Percentiles rank a stretch among this genome's conserved stretches.
Evolutionary conservation across 73 alveolate species (phyloP).

Genomic region (Uronychia setigera): DNA sequence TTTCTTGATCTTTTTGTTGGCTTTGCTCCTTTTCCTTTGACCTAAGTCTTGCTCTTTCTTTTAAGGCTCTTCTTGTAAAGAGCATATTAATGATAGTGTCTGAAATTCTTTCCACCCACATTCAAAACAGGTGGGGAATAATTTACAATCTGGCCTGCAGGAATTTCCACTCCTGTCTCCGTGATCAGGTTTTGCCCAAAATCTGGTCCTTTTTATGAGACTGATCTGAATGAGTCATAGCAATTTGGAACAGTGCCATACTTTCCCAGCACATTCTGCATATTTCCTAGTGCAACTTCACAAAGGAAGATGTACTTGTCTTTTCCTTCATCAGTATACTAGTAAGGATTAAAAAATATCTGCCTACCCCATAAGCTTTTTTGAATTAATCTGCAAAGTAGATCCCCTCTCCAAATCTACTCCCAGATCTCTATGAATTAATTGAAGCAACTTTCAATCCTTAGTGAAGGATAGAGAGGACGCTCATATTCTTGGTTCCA

Average conservation of each 20-base stretch:
- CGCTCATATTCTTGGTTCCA: constrained; percentile 40
- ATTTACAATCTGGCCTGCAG: constrained; percentile 3
- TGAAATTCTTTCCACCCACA: not conserved
- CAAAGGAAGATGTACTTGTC: constrained; percentile 32
- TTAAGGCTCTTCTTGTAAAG: not conserved
- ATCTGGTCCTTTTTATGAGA: constrained; percentile 35
- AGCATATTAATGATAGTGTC: no score
- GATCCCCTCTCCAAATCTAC: constrained; percentile 43
- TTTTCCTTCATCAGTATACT: not conserved
- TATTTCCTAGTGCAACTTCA: constrained; percentile 60
- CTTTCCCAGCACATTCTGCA: constrained; percentile 3
- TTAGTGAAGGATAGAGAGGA: constrained; percentile 28
- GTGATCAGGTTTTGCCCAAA: not conserved
- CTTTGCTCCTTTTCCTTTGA: not conserved
- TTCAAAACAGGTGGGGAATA: constrained; percentile 17
- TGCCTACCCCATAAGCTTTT: constrained; percentile 18
- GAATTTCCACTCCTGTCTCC: constrained; percentile 7
- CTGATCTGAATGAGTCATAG: constrained; percentile 22
- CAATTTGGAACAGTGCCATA: constrained; percentile 9
- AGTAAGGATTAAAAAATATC: not conserved
- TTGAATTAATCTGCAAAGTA: constrained; percentile 38
- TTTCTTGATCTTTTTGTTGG: constrained; percentile 15
- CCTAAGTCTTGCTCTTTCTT: no score
- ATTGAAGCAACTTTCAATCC: constrained; percentile 45
- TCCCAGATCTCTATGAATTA: constrained; percentile 15